Evolutionary conservation across 202 grass and related monocot species (phyloP), one percentile per base, ranked within the genome.

Genomic region (Dendrocalamus latiflorus): DNA sequence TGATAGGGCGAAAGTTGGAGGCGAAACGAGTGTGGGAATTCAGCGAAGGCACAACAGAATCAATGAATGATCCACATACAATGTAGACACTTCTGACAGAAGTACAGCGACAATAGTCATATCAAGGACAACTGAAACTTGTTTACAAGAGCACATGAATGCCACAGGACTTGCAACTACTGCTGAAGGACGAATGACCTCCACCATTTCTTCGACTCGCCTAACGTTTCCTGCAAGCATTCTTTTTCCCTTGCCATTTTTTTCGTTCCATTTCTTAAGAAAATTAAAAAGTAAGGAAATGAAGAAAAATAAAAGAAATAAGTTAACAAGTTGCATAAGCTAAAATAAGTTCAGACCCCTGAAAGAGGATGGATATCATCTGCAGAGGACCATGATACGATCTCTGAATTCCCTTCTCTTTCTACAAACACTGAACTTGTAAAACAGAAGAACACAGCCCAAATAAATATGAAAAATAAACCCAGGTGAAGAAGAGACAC

Each of bases 331-430:
- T 79, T 79, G 33, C 79, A 83, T 74, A 90, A 49, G 51, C 74
- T 89, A 78, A 72, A 79, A 70, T 59, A 78, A 85, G 86, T 80
- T 61, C 86, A 90, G 82, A 86, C 56, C 59, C 26, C 50, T 41
- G 68, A 84, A 91, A 91, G 72, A 88, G 82, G 85, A 90, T 91
- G 91, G 88, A 73, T 81, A 86, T 71, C 72, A 68, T 83, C 74
- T 54, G 66, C 85, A 75, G 84, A 86, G 51, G 61, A 83, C 20
- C 68, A 33, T 13, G 53, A n/a, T 63, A 37, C 43, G 70, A 70
- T 82, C 81, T 88, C 78, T 78, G 68, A 84, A 80, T 76, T 74
- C 78, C 88, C 75, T 88, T 91, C 86, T 80, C 81, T 87, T 86
- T 91, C 81, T 72, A 87, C 85, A 73, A 89, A 80, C 80, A 89